A percentile compares a stretch with the other conserved stretches of the same genome.
phyloP scores from a whole-genome alignment of 371 early-diverging fungal species.

The Apophysomyces variabilis region DNA sequence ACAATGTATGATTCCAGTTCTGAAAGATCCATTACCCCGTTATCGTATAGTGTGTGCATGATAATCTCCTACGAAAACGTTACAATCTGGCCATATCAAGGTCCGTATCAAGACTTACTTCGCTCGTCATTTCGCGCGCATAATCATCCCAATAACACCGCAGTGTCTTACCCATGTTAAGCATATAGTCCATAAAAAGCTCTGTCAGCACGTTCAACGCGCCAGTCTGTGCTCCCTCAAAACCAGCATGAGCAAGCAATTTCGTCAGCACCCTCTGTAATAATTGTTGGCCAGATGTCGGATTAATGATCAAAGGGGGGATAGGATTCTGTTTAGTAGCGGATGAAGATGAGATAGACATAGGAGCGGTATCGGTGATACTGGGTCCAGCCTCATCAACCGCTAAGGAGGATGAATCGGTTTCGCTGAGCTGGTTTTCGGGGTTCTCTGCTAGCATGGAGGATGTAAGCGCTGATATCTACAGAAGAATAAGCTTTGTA shows the following conservation, averaged over 20 bases:
- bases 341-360: neutral
- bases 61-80: constrained; percentile 71
- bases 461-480: constrained; percentile 38
- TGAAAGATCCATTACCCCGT: constrained; percentile 69
- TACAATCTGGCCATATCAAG: neutral
- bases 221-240: constrained; percentile 72
- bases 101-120: constrained; percentile 51
- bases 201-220: constrained; percentile 83
- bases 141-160: constrained; percentile 81
- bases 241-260: constrained; percentile 86
- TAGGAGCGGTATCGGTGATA: neutral
- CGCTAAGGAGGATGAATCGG: neutral
- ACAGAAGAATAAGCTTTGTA: neutral
- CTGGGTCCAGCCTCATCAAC: no score
- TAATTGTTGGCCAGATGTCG: constrained; percentile 62
- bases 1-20: constrained; percentile 79
- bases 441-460: constrained; percentile 28
- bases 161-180: constrained; percentile 83
- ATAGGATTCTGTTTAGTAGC: constrained; percentile 20
- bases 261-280: constrained; percentile 66
- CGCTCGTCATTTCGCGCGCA: constrained; percentile 70
- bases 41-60: constrained; percentile 81
- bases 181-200: constrained; percentile 74
- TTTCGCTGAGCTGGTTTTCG: neutral
- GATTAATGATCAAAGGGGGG: constrained; percentile 65